Conservation (phyloP, 768 basidiomycete species). For the Auricularia cornea region DNA sequence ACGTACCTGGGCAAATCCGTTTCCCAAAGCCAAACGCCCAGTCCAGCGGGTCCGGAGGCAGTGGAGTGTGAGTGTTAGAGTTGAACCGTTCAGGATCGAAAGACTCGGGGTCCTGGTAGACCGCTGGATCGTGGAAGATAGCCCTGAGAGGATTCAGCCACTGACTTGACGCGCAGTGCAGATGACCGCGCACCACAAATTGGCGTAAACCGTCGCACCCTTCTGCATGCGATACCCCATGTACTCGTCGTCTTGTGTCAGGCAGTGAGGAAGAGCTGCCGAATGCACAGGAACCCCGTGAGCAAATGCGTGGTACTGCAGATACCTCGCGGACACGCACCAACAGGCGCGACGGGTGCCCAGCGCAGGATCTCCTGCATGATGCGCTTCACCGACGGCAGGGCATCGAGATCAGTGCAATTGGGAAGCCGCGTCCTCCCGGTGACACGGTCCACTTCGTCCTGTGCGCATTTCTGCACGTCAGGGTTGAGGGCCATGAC, state of each 20-base stretch:
- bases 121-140: background rate
- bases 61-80: background rate
- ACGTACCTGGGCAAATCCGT: background rate
- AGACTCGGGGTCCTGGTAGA: background rate
- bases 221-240: constrained; percentile 20
- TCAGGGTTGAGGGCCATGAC: constrained; percentile 14
- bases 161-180: background rate
- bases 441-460: constrained; percentile 12
- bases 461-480: constrained; percentile 13
- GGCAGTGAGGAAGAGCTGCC: constrained; percentile 14
- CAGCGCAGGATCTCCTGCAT: constrained; percentile 15
- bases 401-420: constrained; percentile 7
- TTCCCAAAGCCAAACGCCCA: background rate
- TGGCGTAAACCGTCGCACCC: constrained; percentile 20
- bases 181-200: constrained; percentile 18
- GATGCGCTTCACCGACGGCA: constrained; percentile 13
- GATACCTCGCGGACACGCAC: background rate
- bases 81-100: background rate
- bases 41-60: background rate
- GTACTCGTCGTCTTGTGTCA: constrained; percentile 15
- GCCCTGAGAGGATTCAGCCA: background rate
- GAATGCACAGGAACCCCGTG: background rate
- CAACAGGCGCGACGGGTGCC: constrained; percentile 8
- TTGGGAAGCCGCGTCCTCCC: constrained; percentile 10
- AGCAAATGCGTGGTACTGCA: background rate